These are phyloP conservation scores for Coniophora puteana DNA, from an alignment of 1,284 basidiomycete genomes.

Conservation along the genomic window DNA sequence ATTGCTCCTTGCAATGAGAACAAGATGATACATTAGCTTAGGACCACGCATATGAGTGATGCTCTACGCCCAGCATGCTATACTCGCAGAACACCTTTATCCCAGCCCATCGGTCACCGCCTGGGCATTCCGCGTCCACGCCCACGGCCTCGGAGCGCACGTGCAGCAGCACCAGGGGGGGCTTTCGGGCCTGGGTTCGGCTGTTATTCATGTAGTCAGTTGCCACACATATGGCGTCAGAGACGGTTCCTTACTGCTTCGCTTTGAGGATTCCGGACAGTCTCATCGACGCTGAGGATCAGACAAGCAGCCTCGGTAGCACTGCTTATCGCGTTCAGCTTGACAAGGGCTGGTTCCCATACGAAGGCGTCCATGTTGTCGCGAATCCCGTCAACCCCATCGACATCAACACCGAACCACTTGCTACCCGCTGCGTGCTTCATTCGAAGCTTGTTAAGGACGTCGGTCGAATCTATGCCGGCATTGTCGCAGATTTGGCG, in stretches of 20 bases:
- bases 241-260: conserved; percentile 62
- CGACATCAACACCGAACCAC: conserved; percentile 97
- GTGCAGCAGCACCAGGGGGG: conserved; percentile 79
- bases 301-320: conserved; percentile 96
- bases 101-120: conserved; percentile 43
- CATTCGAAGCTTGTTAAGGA: conserved; percentile 97
- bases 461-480: conserved; percentile 95
- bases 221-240: conserved; percentile 1
- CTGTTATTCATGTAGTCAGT: conserved; percentile 30
- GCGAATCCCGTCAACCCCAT: conserved; percentile 82
- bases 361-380: conserved; percentile 98
- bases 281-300: conserved; percentile 94
- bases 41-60: too few relatives aligned
- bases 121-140: conserved; percentile 76
- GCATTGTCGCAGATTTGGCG: conserved; percentile 99
- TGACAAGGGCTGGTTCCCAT: conserved; percentile 97
- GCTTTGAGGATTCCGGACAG: conserved; percentile 89
- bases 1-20: too few relatives aligned
- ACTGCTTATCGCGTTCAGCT: conserved; percentile 92
- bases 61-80: too few relatives aligned
- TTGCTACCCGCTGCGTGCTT: conserved; percentile 84
- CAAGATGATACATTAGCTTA: conserved; percentile 14
- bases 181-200: conserved; percentile 76
- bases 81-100: too few relatives aligned
- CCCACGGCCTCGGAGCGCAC: conserved; percentile 81